Base-by-base conservation (phyloP, 768 basidiomycete genomes). In the Podaxis mareebaensis region DNA sequence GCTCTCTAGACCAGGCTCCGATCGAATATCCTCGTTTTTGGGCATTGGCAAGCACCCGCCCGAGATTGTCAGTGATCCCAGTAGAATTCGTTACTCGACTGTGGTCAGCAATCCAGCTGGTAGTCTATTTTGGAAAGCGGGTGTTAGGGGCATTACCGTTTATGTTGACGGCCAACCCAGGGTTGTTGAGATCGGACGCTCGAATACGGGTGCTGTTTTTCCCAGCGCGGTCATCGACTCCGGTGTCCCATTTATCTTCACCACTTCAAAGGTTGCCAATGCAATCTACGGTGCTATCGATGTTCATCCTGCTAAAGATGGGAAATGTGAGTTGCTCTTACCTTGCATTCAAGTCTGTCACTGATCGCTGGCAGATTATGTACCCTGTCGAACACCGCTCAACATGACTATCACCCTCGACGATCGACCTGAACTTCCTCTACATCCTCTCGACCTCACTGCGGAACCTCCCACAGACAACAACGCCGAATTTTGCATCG, bases 371-470 rank as follows among this genome's bases (percentile, higher is more conserved):
- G 36, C 65, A 93, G 92, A 91, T 71, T 93, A 91, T 69, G 81
- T 93, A 17, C 88, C 89, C 0, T 93, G 92, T 70, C 78, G 74
- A 3, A 85, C 81, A 0, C 88, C 91, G 0, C 79, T 93, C 36
- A 93, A 93, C 71, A 77, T 93, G 62, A 85, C 73, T 4, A 79
- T 93, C 63, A 85, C 86, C 1, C 75, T 93, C 44, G 84, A 87
- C 70, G 76, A 78, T 66, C 85, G 84, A 53, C 70, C 77, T 0
- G 81, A 82, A 49, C 79, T 91, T 26, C 74, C 89, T 0, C 68
- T 93, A 2, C 92, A 93, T 67, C 92, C 91, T 0, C 85, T 93
- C 58, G 91, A 93, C 70, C 77, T 93, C 7, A 86, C 89, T 4
- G 69, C 78, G 0, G 74, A 82, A 56, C 82, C 87, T 0, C 70